Evolutionary conservation across 768 basidiomycete species (phyloP), one percentile per base, ranked within the genome.

Genomic region (Lanmaoa pseudosensibilis): DNA sequence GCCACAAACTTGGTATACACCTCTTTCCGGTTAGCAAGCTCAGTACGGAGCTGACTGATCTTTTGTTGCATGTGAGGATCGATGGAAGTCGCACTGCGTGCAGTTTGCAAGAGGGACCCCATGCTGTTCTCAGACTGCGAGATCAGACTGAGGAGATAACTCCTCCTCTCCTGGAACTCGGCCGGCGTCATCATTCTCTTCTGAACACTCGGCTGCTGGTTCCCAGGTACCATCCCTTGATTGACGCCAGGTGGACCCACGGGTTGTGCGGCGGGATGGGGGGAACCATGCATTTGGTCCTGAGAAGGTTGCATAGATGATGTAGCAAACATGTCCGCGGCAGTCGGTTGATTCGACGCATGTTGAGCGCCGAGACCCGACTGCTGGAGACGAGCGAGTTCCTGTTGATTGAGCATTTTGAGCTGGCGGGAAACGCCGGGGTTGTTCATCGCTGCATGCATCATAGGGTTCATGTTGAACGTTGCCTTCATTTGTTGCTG

Each of bases 241-340:
- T 60, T 61, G 16, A 57, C 37, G 32, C 63, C 58, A 12, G 63
- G 50, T 5, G 61, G 57, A 16, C 60, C 70, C 4, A 61, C 55
- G 19, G 67, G 33, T 33, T 69, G 72, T 33, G 60, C 50, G 9
- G 59, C 19, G 16, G 70, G 62, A 69, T 78, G 75, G n/a, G 80
- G 84, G 30, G 81, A 81, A 6, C 79, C 74, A 11, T 78, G 81
- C 64, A 84, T 74, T 27, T 73, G 76, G 27, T 81, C 79, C 59
- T 73, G 62, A 32, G 69, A 69, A 30, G 69, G 51, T 15, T 62
- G 68, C 70, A 81, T 75, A 25, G 73, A 74, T n/a, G 80, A 72
- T 9, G 81, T 69, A 21, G 77, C 63, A 65, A 84, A 83, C 61
- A 81, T 76, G 53, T 83, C 83, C 21, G 70, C 59, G 10, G 74